Base-by-base conservation (phyloP, 805 yeast species). In the Candida boleticola region DNA sequence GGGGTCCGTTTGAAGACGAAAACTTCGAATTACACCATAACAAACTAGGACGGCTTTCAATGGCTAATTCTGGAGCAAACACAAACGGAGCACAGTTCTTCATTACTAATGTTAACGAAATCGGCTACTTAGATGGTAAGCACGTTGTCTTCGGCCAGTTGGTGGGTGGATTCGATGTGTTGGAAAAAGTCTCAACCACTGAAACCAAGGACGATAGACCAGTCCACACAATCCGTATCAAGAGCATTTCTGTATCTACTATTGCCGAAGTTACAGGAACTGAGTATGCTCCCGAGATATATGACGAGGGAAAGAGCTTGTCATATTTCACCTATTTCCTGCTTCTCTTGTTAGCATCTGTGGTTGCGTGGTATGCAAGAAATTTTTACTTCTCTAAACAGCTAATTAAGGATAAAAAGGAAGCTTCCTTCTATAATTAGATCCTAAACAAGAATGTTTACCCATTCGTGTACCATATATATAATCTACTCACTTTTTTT, bases 21-120 rank as follows among this genome's bases (percentile, higher is more conserved):
- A 82, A 83, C 73, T 85, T 85, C 57, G 57, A 63, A 45, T 21
- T 41, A 1, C 22, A 18, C 6, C 95, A 87, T 76, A 77, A 77
- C 66, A 80, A 77, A 57, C 78, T 85, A 40, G 95, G 95, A 52
- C 69, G 86, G 50, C 64, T 88, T 58, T 86, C 93, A n/a, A 88
- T 88, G 96, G 96, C 96, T 44, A 88, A 88, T 55, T 33, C 70
- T 3, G 77, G 78, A 1, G 65, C 71, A 1, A 57, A 73, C 48
- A 64, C 76, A 13, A 74, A 73, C 49, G 76, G 77, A 19, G 70
- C 70, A 21, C 77, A 72, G 46, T 66, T 77, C 53, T 71, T 71
- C 63, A 58, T 73, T 37, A 52, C 63, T 20, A 65, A 54, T 4
- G 57, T 49, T 0, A 56, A 57, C 3, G 51, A 60, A 37, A 46